Evolutionary conservation across 2,329 filamentous ascomycete genomes (phyloP), one percentile per base, ranked within the genome.

Genomic region (Rutstroemia sydowiana): DNA sequence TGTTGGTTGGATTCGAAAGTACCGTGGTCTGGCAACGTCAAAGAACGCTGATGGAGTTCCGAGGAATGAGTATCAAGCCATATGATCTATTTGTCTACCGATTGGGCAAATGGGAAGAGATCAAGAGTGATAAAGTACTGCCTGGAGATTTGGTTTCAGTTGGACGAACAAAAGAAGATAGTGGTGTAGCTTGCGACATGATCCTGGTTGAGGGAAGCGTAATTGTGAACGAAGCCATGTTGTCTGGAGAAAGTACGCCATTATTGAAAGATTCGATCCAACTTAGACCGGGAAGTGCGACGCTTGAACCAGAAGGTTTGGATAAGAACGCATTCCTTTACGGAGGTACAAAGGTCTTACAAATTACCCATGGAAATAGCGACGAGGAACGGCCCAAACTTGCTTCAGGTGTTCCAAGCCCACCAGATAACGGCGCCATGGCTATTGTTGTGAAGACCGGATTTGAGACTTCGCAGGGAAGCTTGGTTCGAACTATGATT

Each of bases 11-110:
- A 54, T 98, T 98, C 63, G 93, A 98, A 74, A 96, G 91, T 69
- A 98, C 93, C 2, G 95, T 98, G 34, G 95, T 98, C 14, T 98
- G 93, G 95, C 93, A 98, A 73, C 84, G 93, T 55, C 93, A 98
- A 78, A 81, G 92, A 61, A 98, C 95, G 2, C 73, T 98, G 59
- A 95, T 81, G 66, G 93, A 98, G 71, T 98, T 98, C 74, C 88
- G 93, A 45, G 90, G 92, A 61, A 98, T 98, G 95, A 95, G 88
- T 76, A 96, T 98, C 73, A 95, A 98, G 75, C 95, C 93, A 11
- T 97, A 97, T 69, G 87, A 93, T 56, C 83, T 97, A 60, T 95
- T 86, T 78, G 93, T 92, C 8, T 95, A 87, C 73, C 82, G 95
- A 53, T 76, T 88, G 61, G 85, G 86, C 65, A 88, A 87, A 67